Evolutionary conservation across 805 yeast genomes (phyloP), one percentile per base, ranked within the genome.

Genomic region (Torulaspora indica): DNA sequence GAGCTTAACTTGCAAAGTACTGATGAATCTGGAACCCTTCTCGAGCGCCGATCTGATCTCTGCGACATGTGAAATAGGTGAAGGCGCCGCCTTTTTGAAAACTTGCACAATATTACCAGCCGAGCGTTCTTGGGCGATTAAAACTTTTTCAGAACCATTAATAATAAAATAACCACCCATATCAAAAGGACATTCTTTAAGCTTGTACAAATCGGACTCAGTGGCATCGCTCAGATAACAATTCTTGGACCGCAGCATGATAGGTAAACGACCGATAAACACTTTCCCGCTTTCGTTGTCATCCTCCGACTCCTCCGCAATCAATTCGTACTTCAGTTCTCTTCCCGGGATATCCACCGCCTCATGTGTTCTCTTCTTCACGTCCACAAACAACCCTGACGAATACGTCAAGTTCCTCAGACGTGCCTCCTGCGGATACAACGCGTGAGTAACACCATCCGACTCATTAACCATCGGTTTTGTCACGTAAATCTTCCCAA

Each of bases 151-250:
- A 15, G 97, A 88, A 58, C 99, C 99, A 71, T 93, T 93, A 63
- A 93, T 93, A 56, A 93, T 90, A 64, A 93, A 93, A 69, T 93
- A 93, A 51, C 99, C 99, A 68, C 99, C 99, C 95, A 93, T 95
- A 75, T 93, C 99, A 69, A 87, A 93, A 25, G 98, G 98, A 71
- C 99, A 93, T 70, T 93, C 99, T 68, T 93, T 90, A 63, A 93
- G 78, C 58, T 89, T 95, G 69, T 90, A 93, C 60, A 90, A 78
- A 68, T 93, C 98, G 55, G 86, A 88, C 57, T 93, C 98, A 7
- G 87, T 81, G 55, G 93, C 76, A 49, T 86, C 95, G 61, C 88
- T 78, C 58, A 93, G 76, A 72, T 90, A 81, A 78, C 99, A 93
- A 63, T 88, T 93, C 72, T 88, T 91, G 44, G 98, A 91, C 60